Evolutionary conservation across 331 rosid species (phyloP).

Genomic region (Quercus tomentella): DNA sequence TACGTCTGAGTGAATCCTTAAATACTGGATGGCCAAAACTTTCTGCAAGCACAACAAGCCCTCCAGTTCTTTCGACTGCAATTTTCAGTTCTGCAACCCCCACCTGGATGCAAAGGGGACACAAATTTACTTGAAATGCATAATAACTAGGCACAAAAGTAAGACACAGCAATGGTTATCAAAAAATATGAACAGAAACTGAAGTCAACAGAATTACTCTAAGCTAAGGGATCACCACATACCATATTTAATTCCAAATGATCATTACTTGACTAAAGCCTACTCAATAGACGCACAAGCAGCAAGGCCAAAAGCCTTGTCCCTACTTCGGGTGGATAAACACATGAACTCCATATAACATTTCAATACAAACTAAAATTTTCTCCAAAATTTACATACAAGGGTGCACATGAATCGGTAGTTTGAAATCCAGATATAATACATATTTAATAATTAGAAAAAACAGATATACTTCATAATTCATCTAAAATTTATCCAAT

Average conservation of each 20-base stretch:
- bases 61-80: constrained; percentile 94
- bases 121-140: constrained; percentile 9
- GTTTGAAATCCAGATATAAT: not conserved
- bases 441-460: not conserved
- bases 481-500: not conserved
- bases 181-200: not conserved
- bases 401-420: not conserved
- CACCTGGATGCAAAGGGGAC: constrained; percentile 49
- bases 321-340: not conserved
- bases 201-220: not conserved
- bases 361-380: not conserved
- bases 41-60: constrained; percentile 94
- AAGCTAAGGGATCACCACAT: not conserved
- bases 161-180: not conserved
- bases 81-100: constrained; percentile 97
- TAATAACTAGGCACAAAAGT: not conserved
- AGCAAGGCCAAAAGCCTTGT: not conserved
- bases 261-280: not conserved
- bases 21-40: constrained; percentile 96
- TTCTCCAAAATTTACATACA: not conserved
- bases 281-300: not conserved
- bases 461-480: not conserved
- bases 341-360: not conserved
- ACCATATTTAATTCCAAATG: not conserved
- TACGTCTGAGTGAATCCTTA: constrained; percentile 78